Percentiles rank a stretch among this genome's conserved stretches.
Evolutionary conservation across 192 early-diverging fungal species (phyloP).

Genomic region (Coemansia reversa): DNA sequence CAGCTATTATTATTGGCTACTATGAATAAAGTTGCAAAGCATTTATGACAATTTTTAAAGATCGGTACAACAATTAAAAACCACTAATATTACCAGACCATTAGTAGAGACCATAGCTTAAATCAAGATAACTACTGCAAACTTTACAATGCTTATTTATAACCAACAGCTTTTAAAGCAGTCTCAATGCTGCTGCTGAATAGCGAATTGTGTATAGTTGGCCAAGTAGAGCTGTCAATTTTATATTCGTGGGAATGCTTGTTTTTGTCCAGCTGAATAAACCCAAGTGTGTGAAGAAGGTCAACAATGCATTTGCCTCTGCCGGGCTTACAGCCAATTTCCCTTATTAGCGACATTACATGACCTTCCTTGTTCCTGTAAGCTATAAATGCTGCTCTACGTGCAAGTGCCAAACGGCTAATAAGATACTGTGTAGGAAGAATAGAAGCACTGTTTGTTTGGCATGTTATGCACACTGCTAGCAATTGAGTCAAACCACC

Average conservation of each 20-base stretch:
- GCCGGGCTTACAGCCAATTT: constrained; percentile 5
- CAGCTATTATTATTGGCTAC: constrained; percentile 50
- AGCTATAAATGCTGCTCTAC: constrained; percentile 9
- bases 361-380: neutral
- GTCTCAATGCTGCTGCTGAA: constrained; percentile 20
- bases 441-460: neutral
- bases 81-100: no score
- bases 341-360: constrained; percentile 4
- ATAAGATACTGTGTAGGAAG: neutral
- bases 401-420: constrained; percentile 26
- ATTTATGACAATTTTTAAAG: constrained; percentile 61
- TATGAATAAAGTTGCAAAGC: neutral
- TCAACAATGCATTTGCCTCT: neutral
- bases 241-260: constrained; percentile 10
- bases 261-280: constrained; percentile 18
- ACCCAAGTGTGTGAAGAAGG: constrained; percentile 13
- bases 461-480: constrained; percentile 27
- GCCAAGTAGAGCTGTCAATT: neutral
- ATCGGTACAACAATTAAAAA: no score
- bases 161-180: neutral
- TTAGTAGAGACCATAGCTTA: neutral
- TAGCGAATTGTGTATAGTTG: constrained; percentile 9
- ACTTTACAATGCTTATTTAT: neutral
- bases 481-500: neutral
- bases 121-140: constrained; percentile 2